Evolutionary conservation across 208 protist species (phyloP).

Genomic region (Trypanosoma theileri): DNA sequence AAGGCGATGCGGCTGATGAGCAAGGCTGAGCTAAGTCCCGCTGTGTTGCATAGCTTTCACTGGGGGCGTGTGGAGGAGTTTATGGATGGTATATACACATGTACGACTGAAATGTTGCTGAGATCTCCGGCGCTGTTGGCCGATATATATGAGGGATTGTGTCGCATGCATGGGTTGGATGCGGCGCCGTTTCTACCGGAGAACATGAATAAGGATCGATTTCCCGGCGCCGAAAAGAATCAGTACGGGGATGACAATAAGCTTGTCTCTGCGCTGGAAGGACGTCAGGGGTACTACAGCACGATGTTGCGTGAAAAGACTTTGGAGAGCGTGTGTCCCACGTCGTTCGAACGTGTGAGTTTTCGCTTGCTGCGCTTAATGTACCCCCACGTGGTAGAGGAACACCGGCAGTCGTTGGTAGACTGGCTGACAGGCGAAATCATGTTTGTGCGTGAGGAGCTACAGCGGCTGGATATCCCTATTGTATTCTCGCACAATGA

Average conservation of each 20-base stretch:
- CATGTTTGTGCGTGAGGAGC: constrained; percentile 44
- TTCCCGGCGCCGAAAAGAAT: constrained; percentile 5
- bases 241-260: constrained; percentile 1
- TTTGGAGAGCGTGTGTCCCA: constrained; percentile 70
- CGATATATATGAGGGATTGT: constrained; percentile 57
- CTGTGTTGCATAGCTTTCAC: constrained; percentile 75
- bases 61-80: constrained; percentile 88
- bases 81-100: constrained; percentile 68
- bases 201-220: constrained; percentile 47
- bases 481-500: constrained; percentile 86
- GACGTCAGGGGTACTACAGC: constrained; percentile 41
- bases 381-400: constrained; percentile 41
- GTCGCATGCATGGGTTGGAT: constrained; percentile 57
- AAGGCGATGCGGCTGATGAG: constrained; percentile 79
- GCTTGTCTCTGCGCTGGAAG: constrained; percentile 20
- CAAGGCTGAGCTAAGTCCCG: constrained; percentile 59
- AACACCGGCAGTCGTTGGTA: constrained; percentile 41
- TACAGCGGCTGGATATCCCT: constrained; percentile 44
- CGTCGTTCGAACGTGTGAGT: constrained; percentile 78
- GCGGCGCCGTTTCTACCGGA: constrained; percentile 61
- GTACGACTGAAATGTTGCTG: constrained; percentile 80
- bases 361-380: constrained; percentile 70
- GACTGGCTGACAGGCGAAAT: constrained; percentile 55
- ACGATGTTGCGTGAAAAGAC: constrained; percentile 44
- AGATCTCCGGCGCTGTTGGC: constrained; percentile 48